Conservation (phyloP, 2,329 filamentous ascomycete genomes). For the Ophiostoma triangulosporum region DNA sequence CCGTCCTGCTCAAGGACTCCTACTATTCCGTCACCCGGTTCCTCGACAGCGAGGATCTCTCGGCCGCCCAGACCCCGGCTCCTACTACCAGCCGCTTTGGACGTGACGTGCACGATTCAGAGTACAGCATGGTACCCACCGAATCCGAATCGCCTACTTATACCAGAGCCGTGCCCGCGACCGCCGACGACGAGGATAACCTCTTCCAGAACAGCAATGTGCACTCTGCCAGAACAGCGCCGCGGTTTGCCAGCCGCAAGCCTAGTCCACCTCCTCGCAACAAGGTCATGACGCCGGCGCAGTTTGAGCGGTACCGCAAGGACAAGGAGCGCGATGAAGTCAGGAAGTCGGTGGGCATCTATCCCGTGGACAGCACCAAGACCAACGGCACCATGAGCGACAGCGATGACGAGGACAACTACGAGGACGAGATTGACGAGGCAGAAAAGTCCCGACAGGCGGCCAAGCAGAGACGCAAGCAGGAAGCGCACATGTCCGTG, state of each 20-base stretch:
- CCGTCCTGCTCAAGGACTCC: slow-evolving; percentile 38
- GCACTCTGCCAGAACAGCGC: slow-evolving; percentile 24
- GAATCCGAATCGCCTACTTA: slow-evolving; percentile 21
- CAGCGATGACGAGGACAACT: slow-evolving; percentile 49
- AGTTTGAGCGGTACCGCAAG: slow-evolving; percentile 70
- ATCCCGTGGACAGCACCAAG: slow-evolving; percentile 26
- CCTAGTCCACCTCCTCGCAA: slow-evolving; percentile 33
- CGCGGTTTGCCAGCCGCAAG: slow-evolving; percentile 23
- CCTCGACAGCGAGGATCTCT: slow-evolving; percentile 19
- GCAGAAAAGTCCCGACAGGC: slow-evolving; percentile 59
- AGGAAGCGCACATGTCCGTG: slow-evolving; percentile 79
- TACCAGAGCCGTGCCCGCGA: slow-evolving; percentile 21
- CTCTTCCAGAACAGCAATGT: slow-evolving; percentile 37
- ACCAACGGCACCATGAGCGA: slow-evolving; percentile 44
- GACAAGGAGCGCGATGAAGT: slow-evolving; percentile 53
- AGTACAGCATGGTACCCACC: slow-evolving; percentile 19
- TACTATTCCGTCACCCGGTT: slow-evolving; percentile 34
- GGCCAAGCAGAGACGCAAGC: slow-evolving; percentile 67
- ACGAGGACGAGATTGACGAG: slow-evolving; percentile 68
- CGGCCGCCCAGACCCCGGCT: not conserved
- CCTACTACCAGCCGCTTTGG: slow-evolving; percentile 20
- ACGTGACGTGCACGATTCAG: slow-evolving; percentile 21
- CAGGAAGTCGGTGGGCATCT: slow-evolving; percentile 26
- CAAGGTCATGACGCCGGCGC: slow-evolving; percentile 80
- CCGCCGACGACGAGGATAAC: slow-evolving; percentile 42